Percentiles rank a stretch among this genome's conserved stretches.
Evolutionary conservation across 352 stramenopile genomes (phyloP).

Genomic region (Peronospora belbahrii): DNA sequence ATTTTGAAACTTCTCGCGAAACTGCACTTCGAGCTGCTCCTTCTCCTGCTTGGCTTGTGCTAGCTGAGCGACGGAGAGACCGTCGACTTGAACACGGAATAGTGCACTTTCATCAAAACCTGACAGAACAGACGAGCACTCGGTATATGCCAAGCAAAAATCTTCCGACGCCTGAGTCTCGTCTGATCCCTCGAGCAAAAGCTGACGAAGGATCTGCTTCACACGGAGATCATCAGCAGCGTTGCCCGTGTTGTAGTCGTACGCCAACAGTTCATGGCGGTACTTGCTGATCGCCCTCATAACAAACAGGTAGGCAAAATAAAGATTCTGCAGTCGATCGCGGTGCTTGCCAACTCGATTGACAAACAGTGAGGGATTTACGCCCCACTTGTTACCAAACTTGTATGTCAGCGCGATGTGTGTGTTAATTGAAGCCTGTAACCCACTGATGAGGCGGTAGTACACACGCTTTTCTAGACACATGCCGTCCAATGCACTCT

Average conservation of each 20-base stretch:
- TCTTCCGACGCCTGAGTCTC: constrained; percentile 20
- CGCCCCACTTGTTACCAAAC: constrained; percentile 56
- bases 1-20: constrained; percentile 94
- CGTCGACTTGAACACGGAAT: constrained; percentile 64
- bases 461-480: constrained; percentile 94
- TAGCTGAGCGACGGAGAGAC: constrained; percentile 51
- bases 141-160: constrained; percentile 44
- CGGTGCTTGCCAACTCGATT: constrained; percentile 87
- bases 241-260: constrained; percentile 94
- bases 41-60: constrained; percentile 54
- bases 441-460: constrained; percentile 92
- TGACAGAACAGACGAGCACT: constrained; percentile 57
- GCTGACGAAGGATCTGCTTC: constrained; percentile 51
- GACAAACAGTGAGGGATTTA: constrained; percentile 78
- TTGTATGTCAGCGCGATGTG: constrained; percentile 88
- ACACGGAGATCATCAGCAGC: constrained; percentile 70
- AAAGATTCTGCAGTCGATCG: constrained; percentile 95
- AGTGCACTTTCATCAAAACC: constrained; percentile 86
- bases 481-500: constrained; percentile 58
- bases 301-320: constrained; percentile 97
- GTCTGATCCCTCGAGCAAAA: constrained; percentile 59
- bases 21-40: constrained; percentile 55
- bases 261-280: constrained; percentile 86
- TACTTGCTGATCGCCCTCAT: constrained; percentile 93
- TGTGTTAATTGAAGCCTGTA: constrained; percentile 95